phyloP scores from a whole-genome alignment of 2,329 filamentous ascomycete genomes.

The Neonectria magnoliae region DNA sequence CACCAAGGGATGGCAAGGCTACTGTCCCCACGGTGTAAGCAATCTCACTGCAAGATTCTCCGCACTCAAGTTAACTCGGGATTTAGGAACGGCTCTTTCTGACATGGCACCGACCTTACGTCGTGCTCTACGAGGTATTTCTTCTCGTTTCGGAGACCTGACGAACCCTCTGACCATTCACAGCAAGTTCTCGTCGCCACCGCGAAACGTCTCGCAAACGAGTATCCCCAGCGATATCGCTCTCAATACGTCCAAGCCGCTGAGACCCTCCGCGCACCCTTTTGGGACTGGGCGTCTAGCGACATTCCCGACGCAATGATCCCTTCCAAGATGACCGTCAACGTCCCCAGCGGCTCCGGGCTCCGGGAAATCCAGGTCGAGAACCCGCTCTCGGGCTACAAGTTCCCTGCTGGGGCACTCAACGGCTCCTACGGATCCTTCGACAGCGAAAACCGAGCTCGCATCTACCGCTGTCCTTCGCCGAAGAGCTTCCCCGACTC shows the following conservation, averaged over 20 bases:
- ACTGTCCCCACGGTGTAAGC: slow-evolving; percentile 59
- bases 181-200: slow-evolving; percentile 63
- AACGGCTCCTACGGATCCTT: slow-evolving; percentile 51
- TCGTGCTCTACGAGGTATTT: slow-evolving; percentile 63
- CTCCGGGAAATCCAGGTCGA: slow-evolving; percentile 48
- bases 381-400: slow-evolving; percentile 65
- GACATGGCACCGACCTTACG: slow-evolving; percentile 66
- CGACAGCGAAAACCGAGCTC: slow-evolving; percentile 41
- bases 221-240: slow-evolving; percentile 51
- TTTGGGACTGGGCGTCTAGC: slow-evolving; percentile 64
- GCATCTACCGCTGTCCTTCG: slow-evolving; percentile 54
- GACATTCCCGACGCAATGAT: slow-evolving; percentile 55
- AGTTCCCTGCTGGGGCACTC: slow-evolving; percentile 55
- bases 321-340: slow-evolving; percentile 49
- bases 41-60: background rate
- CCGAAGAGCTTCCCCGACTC: slow-evolving; percentile 51
- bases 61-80: slow-evolving; percentile 9
- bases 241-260: slow-evolving; percentile 56
- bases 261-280: slow-evolving; percentile 58
- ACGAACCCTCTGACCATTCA: slow-evolving; percentile 17
- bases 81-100: slow-evolving; percentile 59
- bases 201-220: slow-evolving; percentile 56
- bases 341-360: slow-evolving; percentile 51
- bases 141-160: background rate
- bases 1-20: slow-evolving; percentile 50